phyloP scores from a whole-genome alignment of 2,329 filamentous ascomycete genomes.

The Scytalidium lignicola region DNA sequence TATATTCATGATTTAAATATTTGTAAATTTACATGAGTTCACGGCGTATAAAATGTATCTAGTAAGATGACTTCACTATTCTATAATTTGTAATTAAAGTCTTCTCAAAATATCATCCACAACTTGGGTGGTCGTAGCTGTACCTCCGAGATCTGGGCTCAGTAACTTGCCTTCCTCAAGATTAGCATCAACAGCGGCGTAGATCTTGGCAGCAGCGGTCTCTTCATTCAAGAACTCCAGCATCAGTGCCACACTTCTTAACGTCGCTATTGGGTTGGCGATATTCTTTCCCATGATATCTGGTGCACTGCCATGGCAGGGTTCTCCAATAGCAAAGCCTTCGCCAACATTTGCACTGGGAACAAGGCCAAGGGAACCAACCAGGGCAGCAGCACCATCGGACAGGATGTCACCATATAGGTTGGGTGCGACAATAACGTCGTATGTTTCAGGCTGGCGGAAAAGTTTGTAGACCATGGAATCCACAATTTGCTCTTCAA shows the following conservation, averaged over 20 bases:
- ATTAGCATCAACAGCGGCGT: conserved; percentile 86
- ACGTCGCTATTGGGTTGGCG: conserved; percentile 93
- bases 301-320: conserved; percentile 92
- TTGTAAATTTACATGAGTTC: neutral
- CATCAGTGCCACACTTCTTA: conserved; percentile 89
- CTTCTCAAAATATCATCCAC: conserved; percentile 80
- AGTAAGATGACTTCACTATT: neutral
- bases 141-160: conserved; percentile 86
- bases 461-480: conserved; percentile 99
- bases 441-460: conserved; percentile 90
- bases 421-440: conserved; percentile 96
- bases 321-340: conserved; percentile 92
- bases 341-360: conserved; percentile 94
- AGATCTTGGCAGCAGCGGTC: conserved; percentile 81
- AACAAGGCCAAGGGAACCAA: conserved; percentile 86
- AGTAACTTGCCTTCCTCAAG: conserved; percentile 77
- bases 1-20: neutral
- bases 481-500: conserved; percentile 98
- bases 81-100: conserved; percentile 47
- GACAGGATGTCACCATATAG: conserved; percentile 96
- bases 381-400: conserved; percentile 89
- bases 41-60: neutral
- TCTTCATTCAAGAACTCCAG: conserved; percentile 90
- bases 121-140: conserved; percentile 79
- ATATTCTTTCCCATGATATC: conserved; percentile 92